Evolutionary conservation across 768 basidiomycete genomes (phyloP).

Genomic region (Phanerodontia chrysosporium): DNA sequence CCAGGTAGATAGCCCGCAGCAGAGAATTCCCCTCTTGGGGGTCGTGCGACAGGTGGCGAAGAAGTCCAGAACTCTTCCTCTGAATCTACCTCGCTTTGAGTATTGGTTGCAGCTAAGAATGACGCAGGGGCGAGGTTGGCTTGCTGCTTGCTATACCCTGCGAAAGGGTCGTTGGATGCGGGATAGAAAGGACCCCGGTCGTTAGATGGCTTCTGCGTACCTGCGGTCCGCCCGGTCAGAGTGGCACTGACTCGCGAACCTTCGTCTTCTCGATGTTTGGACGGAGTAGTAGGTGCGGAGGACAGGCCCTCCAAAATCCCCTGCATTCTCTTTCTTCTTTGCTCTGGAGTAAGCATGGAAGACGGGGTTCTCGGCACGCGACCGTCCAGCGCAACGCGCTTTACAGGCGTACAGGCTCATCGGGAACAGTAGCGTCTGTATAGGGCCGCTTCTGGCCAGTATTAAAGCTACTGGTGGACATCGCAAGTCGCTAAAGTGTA

Average conservation of each 20-base stretch:
- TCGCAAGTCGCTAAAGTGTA: no score
- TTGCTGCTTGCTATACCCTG: not conserved
- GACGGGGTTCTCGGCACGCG: not conserved
- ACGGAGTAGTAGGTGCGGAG: not conserved
- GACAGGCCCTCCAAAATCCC: not conserved
- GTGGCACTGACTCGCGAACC: no score
- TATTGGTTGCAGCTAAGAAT: not conserved
- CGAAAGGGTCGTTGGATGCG: not conserved
- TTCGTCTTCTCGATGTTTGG: not conserved
- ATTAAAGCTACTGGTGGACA: no score
- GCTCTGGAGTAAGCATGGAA: not conserved
- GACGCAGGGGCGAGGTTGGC: not conserved
- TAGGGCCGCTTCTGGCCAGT: not conserved
- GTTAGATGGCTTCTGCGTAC: not conserved
- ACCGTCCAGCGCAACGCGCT: not conserved
- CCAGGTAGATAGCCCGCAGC: not conserved
- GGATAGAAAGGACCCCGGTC: not conserved
- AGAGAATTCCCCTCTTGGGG: not conserved
- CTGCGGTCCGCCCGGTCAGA: not conserved
- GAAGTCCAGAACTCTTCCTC: conserved; percentile 1
- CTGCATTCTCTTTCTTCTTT: not conserved
- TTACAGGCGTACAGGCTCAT: not conserved
- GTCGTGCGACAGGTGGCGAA: not conserved
- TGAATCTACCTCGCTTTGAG: not conserved
- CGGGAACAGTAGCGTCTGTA: not conserved